Base-by-base conservation (phyloP, 2,329 filamentous ascomycete species). In the Phaeoacremonium minimum region DNA sequence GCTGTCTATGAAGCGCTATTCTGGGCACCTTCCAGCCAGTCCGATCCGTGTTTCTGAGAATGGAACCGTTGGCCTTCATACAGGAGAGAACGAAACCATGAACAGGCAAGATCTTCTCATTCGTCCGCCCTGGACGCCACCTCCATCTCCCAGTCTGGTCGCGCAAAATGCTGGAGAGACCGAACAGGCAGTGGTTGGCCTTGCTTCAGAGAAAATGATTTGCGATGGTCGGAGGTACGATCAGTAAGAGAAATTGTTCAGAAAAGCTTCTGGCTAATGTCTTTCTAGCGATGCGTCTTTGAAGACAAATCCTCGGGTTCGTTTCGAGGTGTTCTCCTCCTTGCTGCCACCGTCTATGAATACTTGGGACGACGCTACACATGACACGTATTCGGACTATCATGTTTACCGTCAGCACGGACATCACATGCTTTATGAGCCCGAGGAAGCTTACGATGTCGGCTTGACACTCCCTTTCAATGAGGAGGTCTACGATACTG, bases 101-200 rank as follows among this genome's bases (percentile, higher is more conserved):
- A n/a, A n/a, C n/a, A n/a, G n/a, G n/a, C 28, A 30, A 9, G 18
- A 37, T 11, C 18, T 32, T 9, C 16, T 26, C 16, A 20, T 40
- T 15, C 46, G 43, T 6, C 44, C 46, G 8, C 32, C 46, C n/a
- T 48, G 40, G 42, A 46, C 50, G 16, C 50, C 51, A 28, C 48
- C 50, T 4, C 40, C 49, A 4, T 49, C 47, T 3, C 46, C 48
- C 22, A 26, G n/a, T 43, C 38, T 37, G 38, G 18, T 4, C 40
- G 42, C 11, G 22, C 9, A 5, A 9, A 36, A 20, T 17, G 16
- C 5, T 9, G 17, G n/a, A 7, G 28, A 22, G 16, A 17, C n/a
- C n/a, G n/a, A n/a, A n/a, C n/a, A n/a, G n/a, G n/a, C n/a, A n/a
- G n/a, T n/a, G n/a, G n/a, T n/a, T n/a, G n/a, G n/a, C n/a, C n/a